Base-by-base conservation (phyloP, 768 basidiomycete genomes). In the Lactifluus pinguis region DNA sequence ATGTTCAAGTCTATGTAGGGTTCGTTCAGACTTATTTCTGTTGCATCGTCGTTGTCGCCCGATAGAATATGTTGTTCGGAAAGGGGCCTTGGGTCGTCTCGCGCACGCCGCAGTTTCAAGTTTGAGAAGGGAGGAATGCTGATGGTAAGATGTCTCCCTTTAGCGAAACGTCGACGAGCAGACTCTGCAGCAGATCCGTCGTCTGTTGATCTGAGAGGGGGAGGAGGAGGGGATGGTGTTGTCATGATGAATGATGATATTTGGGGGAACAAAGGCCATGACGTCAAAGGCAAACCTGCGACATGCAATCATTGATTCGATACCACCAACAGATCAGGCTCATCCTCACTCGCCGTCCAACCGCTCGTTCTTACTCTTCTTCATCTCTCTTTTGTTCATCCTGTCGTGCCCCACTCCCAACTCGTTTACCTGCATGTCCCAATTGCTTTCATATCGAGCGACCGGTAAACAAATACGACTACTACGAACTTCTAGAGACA, bases 341-440 rank as follows among this genome's bases (percentile, higher is more conserved):
- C 6, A 1, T 36, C 54, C 1, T 30, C 13, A 6, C 42, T n/a
- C 54, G 21, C 10, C 53, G 39, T 17, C 15, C 38, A 38, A 14
- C 42, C 5, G 5, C 25, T 10, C 61, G 52, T 47, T 6, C 32
- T 19, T 38, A 53, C 25, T 45, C 57, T 29, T 36, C 39, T 15
- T 58, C 21, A 1, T 11, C 32, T 25, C 39, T 25, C 39, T 9
- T 29, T 34, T 94, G 92, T 68, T 81, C 86, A 9, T 79, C 78
- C 21, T 95, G 92, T 69, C 77, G 78, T 1, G 65, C 76, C 10
- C 74, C 76, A 7, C 75, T 93, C 6, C 78, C 84, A 5, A 83
- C 86, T 6, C 71, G 80, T 41, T 74, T 90, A 48, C 89, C 91
- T 0, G 90, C 87, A 21, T 95, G 92, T 71, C 75, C 76, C 13